phyloP scores from a whole-genome alignment of 1,284 basidiomycete genomes.

The Papiliotrema terrestris region DNA sequence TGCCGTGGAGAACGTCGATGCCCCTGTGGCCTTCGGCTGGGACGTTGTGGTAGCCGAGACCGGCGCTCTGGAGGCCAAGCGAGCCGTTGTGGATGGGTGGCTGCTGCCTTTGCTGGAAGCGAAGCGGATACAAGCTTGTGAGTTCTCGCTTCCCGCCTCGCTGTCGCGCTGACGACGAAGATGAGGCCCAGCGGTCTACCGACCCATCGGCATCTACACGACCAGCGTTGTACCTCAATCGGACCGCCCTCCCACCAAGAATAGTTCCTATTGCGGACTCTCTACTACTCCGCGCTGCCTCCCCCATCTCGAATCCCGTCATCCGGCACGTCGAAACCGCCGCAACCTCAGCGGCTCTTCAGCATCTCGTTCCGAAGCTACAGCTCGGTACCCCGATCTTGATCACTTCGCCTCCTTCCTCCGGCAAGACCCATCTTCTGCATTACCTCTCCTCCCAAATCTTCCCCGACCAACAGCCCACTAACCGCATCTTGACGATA shows the following conservation, averaged over 20 bases:
- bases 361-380: conserved; percentile 62
- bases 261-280: conserved; percentile 17
- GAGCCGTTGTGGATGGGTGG: conserved; percentile 66
- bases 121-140: conserved; percentile 59
- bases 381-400: conserved; percentile 74
- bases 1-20: conserved; percentile 59
- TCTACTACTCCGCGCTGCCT: conserved; percentile 22
- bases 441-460: conserved; percentile 68
- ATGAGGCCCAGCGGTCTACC: not conserved
- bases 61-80: conserved; percentile 28
- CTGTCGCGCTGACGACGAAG: not conserved
- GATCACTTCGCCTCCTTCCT: conserved; percentile 80
- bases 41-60: conserved; percentile 7
- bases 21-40: conserved; percentile 27
- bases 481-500: conserved; percentile 65
- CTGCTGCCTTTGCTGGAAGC: conserved; percentile 66
- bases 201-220: not conserved
- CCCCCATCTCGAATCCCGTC: conserved; percentile 53
- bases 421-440: conserved; percentile 83
- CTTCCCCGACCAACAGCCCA: conserved; percentile 53
- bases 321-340: conserved; percentile 62
- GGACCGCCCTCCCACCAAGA: conserved; percentile 54
- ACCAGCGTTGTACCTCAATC: not conserved
- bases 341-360: conserved; percentile 61
- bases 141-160: conserved; percentile 25